Evolutionary conservation across 129 eudicot species (phyloP), one percentile per base, ranked within the genome.

Genomic region (Arctium lappa): DNA sequence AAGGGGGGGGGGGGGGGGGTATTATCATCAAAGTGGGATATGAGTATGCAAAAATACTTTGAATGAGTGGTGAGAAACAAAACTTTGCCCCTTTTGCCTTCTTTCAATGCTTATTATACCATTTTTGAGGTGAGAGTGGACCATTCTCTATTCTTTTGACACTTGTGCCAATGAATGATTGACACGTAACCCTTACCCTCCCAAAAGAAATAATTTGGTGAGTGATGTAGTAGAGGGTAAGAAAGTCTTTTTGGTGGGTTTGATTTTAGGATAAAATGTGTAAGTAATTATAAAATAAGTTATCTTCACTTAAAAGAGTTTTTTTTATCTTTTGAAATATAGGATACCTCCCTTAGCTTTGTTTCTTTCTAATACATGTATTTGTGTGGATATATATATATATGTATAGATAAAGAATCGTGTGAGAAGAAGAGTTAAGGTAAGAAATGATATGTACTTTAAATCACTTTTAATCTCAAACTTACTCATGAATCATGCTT

Each of bases 11-110:
- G 44, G 27, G 72, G 39, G 73, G 85, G 68, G 80, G 3, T 46
- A 11, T 33, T 27, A 66, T 80, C 39, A 73, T 11, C 74, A 70
- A 89, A 90, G 93, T 90, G 94, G 89, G 82, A 90, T 65, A 76
- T 90, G 91, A 90, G 84, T 85, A 73, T 72, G 88, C 84, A 79
- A 86, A 80, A 74, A 29, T 63, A 48, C 85, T 74, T 81, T 81
- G 85, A 87, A 77, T 80, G 69, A 76, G 73, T 86, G 91, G 89
- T 75, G 84, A 79, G 85, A 80, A 80, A 75, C 79, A 79, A 42
- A 77, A 84, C 74, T 69, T 38, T 79, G 44, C 29, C 77, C 38
- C 38, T 22, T 36, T 78, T 74, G 18, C 68, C 9, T 77, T 63
- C 65, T 60, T 70, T 78, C 56, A 71, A 68, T 42, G 75, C 77